phyloP scores from a whole-genome alignment of 2,329 filamentous ascomycete species.

The Ceratocystis papillata region DNA sequence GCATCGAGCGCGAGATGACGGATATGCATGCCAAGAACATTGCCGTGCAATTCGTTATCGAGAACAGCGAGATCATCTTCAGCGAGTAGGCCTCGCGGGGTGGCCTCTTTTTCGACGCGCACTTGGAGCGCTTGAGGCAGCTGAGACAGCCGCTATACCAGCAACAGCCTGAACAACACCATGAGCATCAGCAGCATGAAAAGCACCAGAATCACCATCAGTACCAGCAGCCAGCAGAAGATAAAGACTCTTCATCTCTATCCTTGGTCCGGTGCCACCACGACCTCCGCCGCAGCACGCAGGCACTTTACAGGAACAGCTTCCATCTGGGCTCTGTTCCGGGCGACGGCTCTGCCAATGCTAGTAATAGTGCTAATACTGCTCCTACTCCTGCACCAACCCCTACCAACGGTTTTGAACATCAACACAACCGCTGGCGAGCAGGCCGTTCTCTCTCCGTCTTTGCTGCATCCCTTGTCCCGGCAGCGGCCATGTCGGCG shows the following conservation, averaged over 20 bases:
- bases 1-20: conserved; percentile 85
- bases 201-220: neutral
- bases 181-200: neutral
- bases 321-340: neutral
- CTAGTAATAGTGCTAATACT: neutral
- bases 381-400: neutral
- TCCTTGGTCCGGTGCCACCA: neutral
- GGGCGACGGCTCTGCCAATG: neutral
- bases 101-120: conserved; percentile 17
- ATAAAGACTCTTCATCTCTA: neutral
- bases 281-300: conserved; percentile 20
- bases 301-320: neutral
- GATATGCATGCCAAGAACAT: conserved; percentile 91
- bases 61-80: conserved; percentile 79
- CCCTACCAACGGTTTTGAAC: neutral
- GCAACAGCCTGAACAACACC: conserved; percentile 3
- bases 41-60: conserved; percentile 84
- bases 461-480: neutral
- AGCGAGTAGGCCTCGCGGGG: conserved; percentile 32
- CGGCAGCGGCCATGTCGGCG: neutral
- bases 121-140: conserved; percentile 1
- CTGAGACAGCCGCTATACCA: neutral
- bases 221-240: conserved; percentile 10
- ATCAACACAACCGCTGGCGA: neutral
- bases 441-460: neutral